A percentile compares a stretch with the other conserved stretches of the same genome.
These are phyloP conservation scores for Hemisphaericaspora xylanilytica DNA, from an alignment of 1,139 yeast genomes.

Conservation along the genomic window DNA sequence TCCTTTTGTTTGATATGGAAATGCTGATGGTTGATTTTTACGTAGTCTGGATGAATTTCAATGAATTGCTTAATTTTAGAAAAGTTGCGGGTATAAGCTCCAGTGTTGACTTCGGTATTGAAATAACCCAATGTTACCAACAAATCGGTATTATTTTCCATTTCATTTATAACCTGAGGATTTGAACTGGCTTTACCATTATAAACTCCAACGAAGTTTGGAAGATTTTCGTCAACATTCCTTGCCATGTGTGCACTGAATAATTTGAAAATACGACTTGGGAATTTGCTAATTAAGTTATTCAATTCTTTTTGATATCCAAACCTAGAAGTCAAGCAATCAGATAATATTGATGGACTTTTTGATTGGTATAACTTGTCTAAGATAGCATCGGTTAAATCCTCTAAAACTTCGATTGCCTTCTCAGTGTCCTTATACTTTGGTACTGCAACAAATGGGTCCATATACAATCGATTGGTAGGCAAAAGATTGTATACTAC, in stretches of 20 bases:
- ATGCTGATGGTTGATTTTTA: conserved; percentile 26
- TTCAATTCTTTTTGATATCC: conserved; percentile 40
- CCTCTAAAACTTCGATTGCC: conserved; percentile 25
- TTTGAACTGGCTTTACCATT: conserved; percentile 41
- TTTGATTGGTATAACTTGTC: conserved; percentile 47
- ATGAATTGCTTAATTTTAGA: conserved; percentile 23
- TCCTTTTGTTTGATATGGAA: conserved; percentile 21
- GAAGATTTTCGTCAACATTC: conserved; percentile 60
- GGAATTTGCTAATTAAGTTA: conserved; percentile 41
- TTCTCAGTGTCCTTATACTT: conserved; percentile 17
- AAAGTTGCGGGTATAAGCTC: conserved; percentile 28
- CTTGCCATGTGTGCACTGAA: conserved; percentile 45
- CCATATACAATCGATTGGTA: conserved; percentile 23
- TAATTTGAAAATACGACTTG: conserved; percentile 26
- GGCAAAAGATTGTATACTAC: conserved; percentile 53
- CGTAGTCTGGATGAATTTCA: conserved; percentile 36
- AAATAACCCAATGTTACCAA: conserved; percentile 52
- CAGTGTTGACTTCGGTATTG: conserved; percentile 56
- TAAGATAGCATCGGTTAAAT: conserved; percentile 47
- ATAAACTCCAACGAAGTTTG: conserved; percentile 63
- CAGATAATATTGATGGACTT: conserved; percentile 65
- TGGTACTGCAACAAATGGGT: conserved; percentile 25
- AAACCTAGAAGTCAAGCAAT: conserved; percentile 61
- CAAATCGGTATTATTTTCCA: conserved; percentile 43
- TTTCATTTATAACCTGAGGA: conserved; percentile 21